Percentiles rank a stretch among this genome's conserved stretches.
Evolutionary conservation across 1,139 yeast species (phyloP).

Genomic region (Pichia terricola): DNA sequence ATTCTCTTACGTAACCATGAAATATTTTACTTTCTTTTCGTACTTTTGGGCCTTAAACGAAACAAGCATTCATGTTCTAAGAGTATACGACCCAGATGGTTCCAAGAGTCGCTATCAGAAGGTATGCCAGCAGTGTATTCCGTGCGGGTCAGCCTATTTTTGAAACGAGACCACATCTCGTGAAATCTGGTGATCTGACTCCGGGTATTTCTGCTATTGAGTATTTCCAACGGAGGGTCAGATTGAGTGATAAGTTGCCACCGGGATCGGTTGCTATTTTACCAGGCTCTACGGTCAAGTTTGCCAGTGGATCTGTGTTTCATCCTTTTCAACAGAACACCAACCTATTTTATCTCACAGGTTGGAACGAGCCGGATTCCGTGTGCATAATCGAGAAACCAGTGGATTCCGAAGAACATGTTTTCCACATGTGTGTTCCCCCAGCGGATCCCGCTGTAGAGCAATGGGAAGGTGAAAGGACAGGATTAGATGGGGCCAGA

Average conservation of each 20-base stretch:
- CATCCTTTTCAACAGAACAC: conserved; percentile 89
- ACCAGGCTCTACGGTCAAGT: conserved; percentile 64
- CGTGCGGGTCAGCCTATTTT: conserved; percentile 74
- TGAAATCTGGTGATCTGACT: conserved; percentile 71
- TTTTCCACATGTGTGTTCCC: conserved; percentile 76
- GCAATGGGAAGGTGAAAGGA: conserved; percentile 90
- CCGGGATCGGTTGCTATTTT: conserved; percentile 61
- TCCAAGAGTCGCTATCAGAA: too few relatives aligned
- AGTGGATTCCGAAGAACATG: conserved; percentile 40
- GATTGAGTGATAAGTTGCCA: conserved; percentile 49
- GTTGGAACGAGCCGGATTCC: conserved; percentile 90
- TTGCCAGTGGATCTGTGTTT: conserved; percentile 84
- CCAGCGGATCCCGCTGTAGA: conserved; percentile 71
- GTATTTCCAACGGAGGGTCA: conserved; percentile 60
- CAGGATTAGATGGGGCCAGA: conserved; percentile 75
- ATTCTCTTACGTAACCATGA: too few relatives aligned
- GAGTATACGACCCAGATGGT: too few relatives aligned
- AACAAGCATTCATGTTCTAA: too few relatives aligned
- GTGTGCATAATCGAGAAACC: conserved; percentile 67
- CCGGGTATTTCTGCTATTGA: conserved; percentile 83
- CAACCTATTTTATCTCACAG: conserved; percentile 76
- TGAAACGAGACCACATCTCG: conserved; percentile 74
- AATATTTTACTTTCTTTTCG: too few relatives aligned
- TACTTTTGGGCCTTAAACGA: too few relatives aligned
- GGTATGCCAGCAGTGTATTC: not conserved